Conservation (phyloP, 2,329 filamentous ascomycete genomes). For the Aspergillus piperis region DNA sequence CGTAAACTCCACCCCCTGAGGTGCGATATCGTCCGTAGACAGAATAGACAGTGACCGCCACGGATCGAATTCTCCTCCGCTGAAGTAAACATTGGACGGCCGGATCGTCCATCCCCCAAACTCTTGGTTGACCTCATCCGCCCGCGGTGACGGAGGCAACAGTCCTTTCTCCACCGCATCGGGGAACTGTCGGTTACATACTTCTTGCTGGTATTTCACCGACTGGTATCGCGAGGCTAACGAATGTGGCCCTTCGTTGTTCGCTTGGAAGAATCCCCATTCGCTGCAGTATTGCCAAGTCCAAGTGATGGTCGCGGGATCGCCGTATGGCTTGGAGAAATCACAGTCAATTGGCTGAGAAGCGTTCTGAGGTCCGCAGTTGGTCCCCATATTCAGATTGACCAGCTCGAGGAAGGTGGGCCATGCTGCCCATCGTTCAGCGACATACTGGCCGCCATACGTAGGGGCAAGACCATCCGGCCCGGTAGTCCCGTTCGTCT, state of each 20-base stretch:
- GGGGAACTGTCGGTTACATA: conserved; percentile 54
- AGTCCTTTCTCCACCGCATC: conserved; percentile 40
- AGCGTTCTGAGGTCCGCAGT: conserved; percentile 39
- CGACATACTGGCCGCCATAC: conserved; percentile 44
- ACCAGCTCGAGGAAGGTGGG: conserved; percentile 39
- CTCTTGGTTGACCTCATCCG: conserved; percentile 42
- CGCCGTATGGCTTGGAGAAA: conserved; percentile 36
- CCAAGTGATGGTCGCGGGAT: conserved; percentile 48
- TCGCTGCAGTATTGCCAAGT: conserved; percentile 57
- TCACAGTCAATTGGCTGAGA: conserved; percentile 37
- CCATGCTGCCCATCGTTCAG: conserved; percentile 47
- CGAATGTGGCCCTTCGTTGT: conserved; percentile 51
- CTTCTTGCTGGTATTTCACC: conserved; percentile 45
- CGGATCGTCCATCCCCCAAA: conserved; percentile 56
- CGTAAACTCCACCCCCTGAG: conserved; percentile 39
- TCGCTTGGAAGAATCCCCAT: conserved; percentile 54
- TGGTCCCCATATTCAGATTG: conserved; percentile 43
- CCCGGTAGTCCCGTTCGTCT: conserved; percentile 38
- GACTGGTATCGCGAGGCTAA: conserved; percentile 52
- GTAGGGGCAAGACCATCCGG: conserved; percentile 44
- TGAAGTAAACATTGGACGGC: conserved; percentile 55
- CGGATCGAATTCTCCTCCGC: conserved; percentile 54
- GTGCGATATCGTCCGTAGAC: conserved; percentile 44
- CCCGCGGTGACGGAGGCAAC: conserved; percentile 46
- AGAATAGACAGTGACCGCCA: conserved; percentile 53